Conservation (phyloP, 2,329 filamentous ascomycete species). For the Xylariaceae sp. region DNA sequence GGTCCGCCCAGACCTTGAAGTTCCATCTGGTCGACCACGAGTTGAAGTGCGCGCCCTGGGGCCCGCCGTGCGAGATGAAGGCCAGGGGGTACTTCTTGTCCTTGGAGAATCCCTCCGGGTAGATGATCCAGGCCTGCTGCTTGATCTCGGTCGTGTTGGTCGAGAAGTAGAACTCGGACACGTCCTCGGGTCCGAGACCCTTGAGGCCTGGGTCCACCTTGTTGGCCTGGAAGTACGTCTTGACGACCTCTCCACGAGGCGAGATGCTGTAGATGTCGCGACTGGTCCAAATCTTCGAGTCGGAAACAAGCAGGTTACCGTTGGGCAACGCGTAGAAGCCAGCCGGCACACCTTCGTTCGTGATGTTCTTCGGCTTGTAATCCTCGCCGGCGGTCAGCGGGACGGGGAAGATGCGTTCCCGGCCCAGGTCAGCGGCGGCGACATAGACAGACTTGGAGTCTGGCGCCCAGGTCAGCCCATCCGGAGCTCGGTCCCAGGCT, state of each 20-base stretch:
- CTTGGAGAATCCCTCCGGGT: constrained; percentile 30
- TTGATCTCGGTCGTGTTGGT: constrained; percentile 30
- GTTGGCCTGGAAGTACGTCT: constrained; percentile 32
- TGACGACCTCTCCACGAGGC: constrained; percentile 23
- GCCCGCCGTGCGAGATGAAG: constrained; percentile 49
- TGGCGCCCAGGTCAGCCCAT: constrained; percentile 24
- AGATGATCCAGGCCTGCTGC: constrained; percentile 31
- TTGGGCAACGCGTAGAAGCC: constrained; percentile 28
- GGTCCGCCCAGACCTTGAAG: constrained; percentile 49
- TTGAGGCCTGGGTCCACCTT: constrained; percentile 31
- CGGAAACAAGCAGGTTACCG: constrained; percentile 28
- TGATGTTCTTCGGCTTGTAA: constrained; percentile 31
- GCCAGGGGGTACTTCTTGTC: constrained; percentile 47
- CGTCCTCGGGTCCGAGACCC: constrained; percentile 29
- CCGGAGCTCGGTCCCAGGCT: constrained; percentile 30
- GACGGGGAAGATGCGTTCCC: constrained; percentile 29
- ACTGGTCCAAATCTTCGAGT: constrained; percentile 33
- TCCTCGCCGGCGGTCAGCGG: constrained; percentile 26
- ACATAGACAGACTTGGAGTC: constrained; percentile 29
- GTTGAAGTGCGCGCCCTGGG: constrained; percentile 47
- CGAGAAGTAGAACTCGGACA: constrained; percentile 33
- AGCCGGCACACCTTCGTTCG: constrained; percentile 27
- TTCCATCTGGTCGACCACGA: constrained; percentile 51
- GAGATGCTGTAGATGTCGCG: constrained; percentile 31
- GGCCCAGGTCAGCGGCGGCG: constrained; percentile 27